Evolutionary conservation across 768 basidiomycete genomes (phyloP), one percentile per base, ranked within the genome.

Genomic region (Pleurotus citrinopileatus): DNA sequence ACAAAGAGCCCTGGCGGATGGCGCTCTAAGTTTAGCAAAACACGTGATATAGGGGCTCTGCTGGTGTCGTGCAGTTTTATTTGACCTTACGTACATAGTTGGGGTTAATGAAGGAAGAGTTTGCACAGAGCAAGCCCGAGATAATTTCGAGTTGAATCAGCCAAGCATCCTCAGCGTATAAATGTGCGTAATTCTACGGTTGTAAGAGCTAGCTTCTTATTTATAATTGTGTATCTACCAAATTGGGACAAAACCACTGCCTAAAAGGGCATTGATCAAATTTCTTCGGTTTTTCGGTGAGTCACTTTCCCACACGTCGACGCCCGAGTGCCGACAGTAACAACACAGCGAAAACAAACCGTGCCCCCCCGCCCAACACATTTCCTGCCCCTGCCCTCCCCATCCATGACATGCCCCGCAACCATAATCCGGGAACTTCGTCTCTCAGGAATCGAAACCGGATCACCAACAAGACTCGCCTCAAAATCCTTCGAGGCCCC

Each of bases 391-490:
- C 59, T 61, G 62, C 37, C 64, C 67, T 67, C 63, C 68, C 76
- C 63, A 70, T 86, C 84, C 86, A 89, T 90, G 87, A 87, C 70
- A 91, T 91, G 89, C 88, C 88, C 81, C 88, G 88, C 66, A 86
- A 84, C 72, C 84, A 83, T 64, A 83, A 82, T 72, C 71, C 86
- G 75, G 85, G 82, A 72, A 81, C 86, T 62, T 86, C 89, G 57
- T 82, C 87, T 61, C 86, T 89, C 73, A 73, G 91, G 70, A 91
- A 91, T 67, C 86, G 90, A 72, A 91, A 91, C 74, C 86, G 90
- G 69, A 87, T 94, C 74, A 94, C 89, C 68, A 91, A 93, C 77
- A 94, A 94, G 79, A 91, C 89, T 63, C 84, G 90, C 57, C 88
- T 94, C 66, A 89, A 83, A 76, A 84, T 94, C 74, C 73, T 86